Base-by-base conservation (phyloP, 2,329 filamentous ascomycete species). In the Colletotrichum tropicale region DNA sequence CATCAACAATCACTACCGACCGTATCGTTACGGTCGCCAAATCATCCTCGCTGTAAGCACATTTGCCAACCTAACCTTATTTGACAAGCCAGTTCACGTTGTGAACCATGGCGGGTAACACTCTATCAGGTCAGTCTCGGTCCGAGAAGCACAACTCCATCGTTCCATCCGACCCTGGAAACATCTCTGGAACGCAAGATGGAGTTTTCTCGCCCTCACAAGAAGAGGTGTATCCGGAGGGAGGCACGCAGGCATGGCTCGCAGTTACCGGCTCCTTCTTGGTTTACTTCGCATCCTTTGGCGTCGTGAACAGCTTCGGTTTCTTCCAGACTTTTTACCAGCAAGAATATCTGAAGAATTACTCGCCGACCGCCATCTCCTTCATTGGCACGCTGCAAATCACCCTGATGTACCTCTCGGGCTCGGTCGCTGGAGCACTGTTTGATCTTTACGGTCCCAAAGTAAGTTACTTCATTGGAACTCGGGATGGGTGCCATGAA, bases 251-350 rank as follows among this genome's bases (percentile, higher is more conserved):
- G 52, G 66, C 48, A 10, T 75, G 71, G 75, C 62, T 75, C 43
- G 64, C 71, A 32, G 75, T 76, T 34, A 18, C 55, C 30, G 71
- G 75, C 38, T 67, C 75, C 12, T 70, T 76, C 56, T 43, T 76
- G 48, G 75, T 76, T 13, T 75, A 76, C 64, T 71, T 76, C 6
- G 67, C 73, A 8, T 76, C 71, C 32, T 74, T 71, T 15, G 83
- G 83, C 26, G 76, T 84, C n/a, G 81, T 87, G 72, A 87, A 86
- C 77, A 84, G 81, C 28, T 88, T 86, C 71, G 87, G 86, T 43
- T 85, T 86, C 5, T 88, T 85, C 80, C 86, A 88, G 76, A 85
- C 84, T 5, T 88, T 86, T 80, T 87, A 87, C 76, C 82, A 85
- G 78, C 80, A 81, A 2, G 77, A 80, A 2, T 80, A 85, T 10